phyloP scores from a whole-genome alignment of 495 filamentous ascomycete genomes.

The Barbatosphaeria neglecta region DNA sequence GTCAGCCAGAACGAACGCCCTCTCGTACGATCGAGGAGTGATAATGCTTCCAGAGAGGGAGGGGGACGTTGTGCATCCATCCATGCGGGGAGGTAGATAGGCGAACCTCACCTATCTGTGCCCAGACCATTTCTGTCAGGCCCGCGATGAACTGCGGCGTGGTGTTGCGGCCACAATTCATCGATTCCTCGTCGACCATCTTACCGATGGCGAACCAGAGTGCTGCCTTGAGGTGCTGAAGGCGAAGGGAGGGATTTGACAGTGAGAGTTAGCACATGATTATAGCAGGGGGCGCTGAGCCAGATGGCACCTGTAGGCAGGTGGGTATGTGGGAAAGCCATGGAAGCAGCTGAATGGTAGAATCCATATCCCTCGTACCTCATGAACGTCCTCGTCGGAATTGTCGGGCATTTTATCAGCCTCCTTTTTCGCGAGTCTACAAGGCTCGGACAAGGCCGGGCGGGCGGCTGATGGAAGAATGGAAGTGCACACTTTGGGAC shows the following conservation, averaged over 20 bases:
- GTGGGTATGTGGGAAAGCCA: background rate
- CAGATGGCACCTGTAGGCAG: no score
- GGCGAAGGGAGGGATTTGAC: no score
- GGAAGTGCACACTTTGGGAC: no score
- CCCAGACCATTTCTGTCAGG: constrained; percentile 82
- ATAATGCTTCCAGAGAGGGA: no score
- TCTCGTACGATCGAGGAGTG: no score
- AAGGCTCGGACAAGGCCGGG: background rate
- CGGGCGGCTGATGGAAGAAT: no score
- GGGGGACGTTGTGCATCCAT: no score
- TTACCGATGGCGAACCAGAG: constrained; percentile 88
- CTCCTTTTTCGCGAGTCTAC: no score
- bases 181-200: constrained; percentile 77
- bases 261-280: no score
- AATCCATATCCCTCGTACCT: constrained; percentile 6
- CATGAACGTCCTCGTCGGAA: constrained; percentile 18
- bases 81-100: background rate
- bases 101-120: constrained; percentile 60
- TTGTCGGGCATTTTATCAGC: background rate
- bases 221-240: constrained; percentile 83
- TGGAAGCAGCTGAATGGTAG: background rate
- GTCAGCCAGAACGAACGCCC: no score
- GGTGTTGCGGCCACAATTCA: constrained; percentile 66
- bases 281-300: no score
- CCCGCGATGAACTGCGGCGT: constrained; percentile 94